phyloP scores from a whole-genome alignment of 352 stramenopile species.

The Phytophthora cajani region DNA sequence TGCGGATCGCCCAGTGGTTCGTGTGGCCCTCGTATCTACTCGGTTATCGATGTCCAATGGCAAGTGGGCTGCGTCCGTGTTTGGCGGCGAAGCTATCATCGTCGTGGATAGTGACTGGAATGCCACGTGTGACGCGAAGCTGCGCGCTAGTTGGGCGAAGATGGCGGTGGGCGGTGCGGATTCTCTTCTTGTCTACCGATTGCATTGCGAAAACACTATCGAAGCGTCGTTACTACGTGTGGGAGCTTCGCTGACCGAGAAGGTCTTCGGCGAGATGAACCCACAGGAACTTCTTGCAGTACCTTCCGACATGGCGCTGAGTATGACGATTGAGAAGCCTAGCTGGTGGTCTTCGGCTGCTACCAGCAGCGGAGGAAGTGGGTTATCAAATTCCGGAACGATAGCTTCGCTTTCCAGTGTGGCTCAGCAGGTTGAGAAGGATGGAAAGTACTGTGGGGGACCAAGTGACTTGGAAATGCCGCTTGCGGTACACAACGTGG shows the following conservation, averaged over 20 bases:
- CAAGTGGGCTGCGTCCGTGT: conserved; percentile 62
- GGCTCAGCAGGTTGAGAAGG: conserved; percentile 48
- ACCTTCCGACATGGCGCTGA: conserved; percentile 48
- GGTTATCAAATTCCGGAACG: conserved; percentile 28
- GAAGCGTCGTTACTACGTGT: conserved; percentile 78
- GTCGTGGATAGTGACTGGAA: conserved; percentile 89
- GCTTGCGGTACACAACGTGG: conserved; percentile 66
- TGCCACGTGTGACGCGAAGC: conserved; percentile 77
- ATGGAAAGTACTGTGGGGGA: conserved; percentile 57
- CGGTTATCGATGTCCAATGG: conserved; percentile 52
- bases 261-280: conserved; percentile 80
- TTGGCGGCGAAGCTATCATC: conserved; percentile 77
- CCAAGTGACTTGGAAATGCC: conserved; percentile 48
- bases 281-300: conserved; percentile 73
- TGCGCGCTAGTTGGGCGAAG: conserved; percentile 82
- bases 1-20: conserved; percentile 58
- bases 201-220: conserved; percentile 85
- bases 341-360: conserved; percentile 67
- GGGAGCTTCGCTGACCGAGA: conserved; percentile 77
- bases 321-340: conserved; percentile 64
- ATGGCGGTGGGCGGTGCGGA: conserved; percentile 55
- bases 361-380: conserved; percentile 42
- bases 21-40: conserved; percentile 77
- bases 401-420: conserved; percentile 37
- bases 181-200: conserved; percentile 69